A percentile compares a stretch with the other conserved stretches of the same genome.
phyloP scores from a whole-genome alignment of 495 filamentous ascomycete species.

The Gamarada debralockiae region DNA sequence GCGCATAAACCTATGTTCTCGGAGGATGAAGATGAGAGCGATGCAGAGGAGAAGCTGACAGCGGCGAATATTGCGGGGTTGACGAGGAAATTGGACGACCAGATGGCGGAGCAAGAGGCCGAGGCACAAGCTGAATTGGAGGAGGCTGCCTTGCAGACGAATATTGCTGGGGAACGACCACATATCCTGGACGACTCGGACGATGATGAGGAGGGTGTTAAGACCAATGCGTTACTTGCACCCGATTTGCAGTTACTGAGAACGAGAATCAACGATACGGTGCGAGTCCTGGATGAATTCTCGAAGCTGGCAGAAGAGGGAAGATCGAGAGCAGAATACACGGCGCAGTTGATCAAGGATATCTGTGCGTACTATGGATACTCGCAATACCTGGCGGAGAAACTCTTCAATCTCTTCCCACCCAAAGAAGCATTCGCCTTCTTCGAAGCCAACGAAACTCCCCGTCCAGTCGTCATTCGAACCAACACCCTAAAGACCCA shows the following conservation, averaged over 20 bases:
- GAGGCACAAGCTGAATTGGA: conserved; percentile 78
- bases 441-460: conserved; percentile 96
- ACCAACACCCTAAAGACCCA: conserved; percentile 95
- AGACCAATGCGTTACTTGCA: conserved; percentile 55
- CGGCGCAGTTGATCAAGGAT: conserved; percentile 79
- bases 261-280: conserved; percentile 86
- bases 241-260: conserved; percentile 89
- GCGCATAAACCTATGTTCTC: conserved; percentile 70
- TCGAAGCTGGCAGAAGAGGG: conserved; percentile 71
- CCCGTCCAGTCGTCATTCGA: conserved; percentile 79
- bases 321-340: conserved; percentile 82
- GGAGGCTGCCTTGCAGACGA: conserved; percentile 89
- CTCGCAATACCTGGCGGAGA: conserved; percentile 77
- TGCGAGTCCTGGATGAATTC: conserved; percentile 88
- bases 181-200: conserved; percentile 61
- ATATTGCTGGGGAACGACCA: conserved; percentile 79
- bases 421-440: conserved; percentile 95
- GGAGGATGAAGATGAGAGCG: conserved; percentile 87
- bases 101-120: conserved; percentile 64
- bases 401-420: conserved; percentile 85
- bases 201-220: conserved; percentile 41
- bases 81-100: conserved; percentile 72
- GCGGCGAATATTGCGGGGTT: conserved; percentile 95
- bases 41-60: conserved; percentile 86
- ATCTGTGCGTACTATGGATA: conserved; percentile 94